A percentile compares a stretch with the other conserved stretches of the same genome.
Evolutionary conservation across 257 asterid species (phyloP).

Genomic region (Haberlea rhodopensis): DNA sequence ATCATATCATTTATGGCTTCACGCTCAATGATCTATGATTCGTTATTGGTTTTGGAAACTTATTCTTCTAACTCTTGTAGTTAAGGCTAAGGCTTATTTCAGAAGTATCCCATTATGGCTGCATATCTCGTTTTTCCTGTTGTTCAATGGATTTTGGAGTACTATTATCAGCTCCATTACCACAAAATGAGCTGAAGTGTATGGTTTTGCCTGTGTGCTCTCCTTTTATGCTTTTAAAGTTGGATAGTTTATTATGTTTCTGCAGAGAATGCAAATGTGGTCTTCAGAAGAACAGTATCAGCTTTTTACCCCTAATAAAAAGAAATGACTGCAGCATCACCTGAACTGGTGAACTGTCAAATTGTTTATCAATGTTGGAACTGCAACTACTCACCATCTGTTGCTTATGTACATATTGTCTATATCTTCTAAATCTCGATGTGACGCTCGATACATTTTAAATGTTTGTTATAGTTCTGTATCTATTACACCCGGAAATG

Average conservation of each 20-base stretch:
- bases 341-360: slow-evolving; percentile 31
- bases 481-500: neutral
- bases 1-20: too few relatives aligned
- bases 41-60: neutral
- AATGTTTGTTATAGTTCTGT: slow-evolving; percentile 25
- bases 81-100: slow-evolving; percentile 3
- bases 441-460: slow-evolving; percentile 16
- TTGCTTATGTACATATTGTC: slow-evolving; percentile 29
- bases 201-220: slow-evolving; percentile 1
- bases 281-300: slow-evolving; percentile 23
- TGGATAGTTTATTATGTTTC: slow-evolving; percentile 26
- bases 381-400: too few relatives aligned
- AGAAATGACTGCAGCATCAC: slow-evolving; percentile 34
- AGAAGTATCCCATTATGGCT: neutral
- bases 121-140: slow-evolving; percentile 3
- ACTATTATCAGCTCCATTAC: too few relatives aligned
- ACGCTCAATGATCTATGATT: slow-evolving; percentile 1
- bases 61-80: neutral
- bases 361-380: slow-evolving; percentile 19
- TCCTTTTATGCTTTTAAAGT: slow-evolving; percentile 4
- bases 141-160: neutral
- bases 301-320: slow-evolving; percentile 17
- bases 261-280: slow-evolving; percentile 34
- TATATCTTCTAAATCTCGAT: slow-evolving; percentile 22
- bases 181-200: slow-evolving; percentile 6